Percentiles rank a stretch among this genome's conserved stretches.
These are phyloP conservation scores for Xylariomycetidae sp. DNA, from an alignment of 2,329 filamentous ascomycete species.

Conservation along the genomic window DNA sequence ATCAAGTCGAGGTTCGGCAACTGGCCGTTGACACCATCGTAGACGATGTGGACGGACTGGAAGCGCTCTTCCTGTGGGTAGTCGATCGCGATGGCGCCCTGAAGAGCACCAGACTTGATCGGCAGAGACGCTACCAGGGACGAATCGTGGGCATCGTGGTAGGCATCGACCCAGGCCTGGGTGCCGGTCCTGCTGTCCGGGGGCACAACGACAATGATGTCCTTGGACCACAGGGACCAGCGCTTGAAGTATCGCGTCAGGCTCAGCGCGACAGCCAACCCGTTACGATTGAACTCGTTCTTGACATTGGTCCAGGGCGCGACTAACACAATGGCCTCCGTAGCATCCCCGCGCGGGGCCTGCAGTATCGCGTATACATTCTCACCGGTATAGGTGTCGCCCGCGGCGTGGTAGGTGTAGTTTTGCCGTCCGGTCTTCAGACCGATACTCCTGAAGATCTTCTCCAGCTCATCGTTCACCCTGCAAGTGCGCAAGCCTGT, in stretches of 20 bases:
- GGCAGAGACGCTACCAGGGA: constrained; percentile 67
- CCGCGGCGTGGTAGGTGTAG: constrained; percentile 78
- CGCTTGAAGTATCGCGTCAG: constrained; percentile 91
- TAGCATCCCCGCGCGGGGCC: constrained; percentile 90
- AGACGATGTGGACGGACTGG: constrained; percentile 82
- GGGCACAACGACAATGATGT: constrained; percentile 87
- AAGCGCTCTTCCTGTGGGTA: constrained; percentile 82
- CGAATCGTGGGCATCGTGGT: constrained; percentile 81
- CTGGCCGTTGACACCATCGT: constrained; percentile 93
- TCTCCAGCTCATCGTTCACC: constrained; percentile 65
- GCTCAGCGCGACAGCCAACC: constrained; percentile 78
- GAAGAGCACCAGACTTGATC: constrained; percentile 86
- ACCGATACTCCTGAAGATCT: constrained; percentile 70
- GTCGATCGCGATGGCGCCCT: constrained; percentile 89
- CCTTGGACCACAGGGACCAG: constrained; percentile 98
- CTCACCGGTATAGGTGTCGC: constrained; percentile 68
- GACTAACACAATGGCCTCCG: constrained; percentile 90
- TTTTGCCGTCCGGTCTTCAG: constrained; percentile 84
- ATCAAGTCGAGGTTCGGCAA: constrained; percentile 92
- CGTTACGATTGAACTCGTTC: constrained; percentile 74
- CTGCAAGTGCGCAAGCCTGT: constrained; percentile 26
- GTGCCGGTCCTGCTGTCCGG: constrained; percentile 85
- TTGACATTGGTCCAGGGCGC: constrained; percentile 83
- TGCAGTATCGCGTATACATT: constrained; percentile 93
- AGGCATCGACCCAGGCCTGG: constrained; percentile 96